These are phyloP conservation scores for Kregervanrija pseudodelftensis DNA, from an alignment of 805 yeast species.

Conservation along the genomic window DNA sequence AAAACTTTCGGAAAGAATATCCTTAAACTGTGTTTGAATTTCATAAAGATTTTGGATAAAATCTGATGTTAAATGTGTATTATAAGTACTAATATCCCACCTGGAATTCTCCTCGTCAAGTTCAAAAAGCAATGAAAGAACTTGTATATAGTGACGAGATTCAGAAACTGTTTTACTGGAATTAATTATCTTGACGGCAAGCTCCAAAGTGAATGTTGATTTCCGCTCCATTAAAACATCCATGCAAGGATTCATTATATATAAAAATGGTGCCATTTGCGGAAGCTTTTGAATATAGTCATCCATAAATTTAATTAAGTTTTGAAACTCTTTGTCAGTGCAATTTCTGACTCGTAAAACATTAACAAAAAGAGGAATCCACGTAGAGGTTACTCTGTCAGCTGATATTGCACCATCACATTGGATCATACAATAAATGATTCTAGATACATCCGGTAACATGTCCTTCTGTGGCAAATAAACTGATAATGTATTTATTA, in stretches of 20 bases:
- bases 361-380: conserved; percentile 18
- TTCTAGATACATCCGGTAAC: conserved; percentile 20
- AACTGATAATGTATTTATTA: conserved; percentile 5
- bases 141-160: too few relatives aligned
- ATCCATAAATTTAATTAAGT: not conserved
- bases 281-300: not conserved
- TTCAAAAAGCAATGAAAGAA: too few relatives aligned
- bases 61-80: not conserved
- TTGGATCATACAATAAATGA: conserved; percentile 19
- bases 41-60: conserved; percentile 16
- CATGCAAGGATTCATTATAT: conserved; percentile 1
- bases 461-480: conserved; percentile 16
- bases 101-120: too few relatives aligned
- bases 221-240: not conserved
- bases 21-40: conserved; percentile 8
- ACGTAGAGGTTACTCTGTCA: conserved; percentile 5
- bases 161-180: not conserved
- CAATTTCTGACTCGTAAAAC: not conserved
- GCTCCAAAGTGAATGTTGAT: not conserved
- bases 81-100: too few relatives aligned
- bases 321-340: not conserved
- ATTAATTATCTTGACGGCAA: not conserved
- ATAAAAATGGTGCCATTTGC: not conserved
- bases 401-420: conserved; percentile 4
- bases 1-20: conserved; percentile 11